Base-by-base conservation (phyloP, 306 rosid species). In the Cicer bijugum region DNA sequence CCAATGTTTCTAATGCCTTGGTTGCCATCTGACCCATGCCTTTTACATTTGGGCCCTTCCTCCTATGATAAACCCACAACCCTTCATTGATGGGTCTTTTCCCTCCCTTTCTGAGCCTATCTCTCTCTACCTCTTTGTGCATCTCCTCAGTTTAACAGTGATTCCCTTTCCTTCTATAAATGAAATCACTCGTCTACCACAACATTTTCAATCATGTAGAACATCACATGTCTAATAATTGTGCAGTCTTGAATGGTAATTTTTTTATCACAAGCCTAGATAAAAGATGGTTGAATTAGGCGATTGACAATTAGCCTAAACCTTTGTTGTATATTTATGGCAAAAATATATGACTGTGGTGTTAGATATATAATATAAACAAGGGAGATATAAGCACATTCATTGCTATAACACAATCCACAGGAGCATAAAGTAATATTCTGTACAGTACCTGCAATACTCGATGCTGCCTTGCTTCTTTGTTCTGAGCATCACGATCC, bases 401-500 rank as follows among this genome's bases (percentile, higher is more conserved):
- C 40, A 67, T 16, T 38, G 60, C 39, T 11, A 61, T 3, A 42
- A 50, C 23, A 61, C 63, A 67, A 65, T 51, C 46, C 15, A 59
- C 62, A 73, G 7, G 20, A 70, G 17, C 28, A n/a, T 69, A 55
- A 70, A 7, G 28, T 44, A 14, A 74, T 37, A 68, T 17, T 71
- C 23, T 40, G 67, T 47, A 67, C 66, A 58, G 72, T 51, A 95
- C 99, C 99, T 86, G 93, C 51, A 81, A 63, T 76, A 95, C 99
- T 61, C 97, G 90, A 77, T 74, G 45, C 67, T 95, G 93, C 85
- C 99, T 88, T 17, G 97, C 99, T 84, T 95, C 99, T 83, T 95
- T 88, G 80, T 91, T 95, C 71, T 95, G 99, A 56, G 96, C 97
- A 87, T 95, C 99, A 48, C 97, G 93, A 61, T 94, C 96, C 48